Evolutionary conservation across 331 rosid genomes (phyloP).

Genomic region (Phaseolus coccineus): DNA sequence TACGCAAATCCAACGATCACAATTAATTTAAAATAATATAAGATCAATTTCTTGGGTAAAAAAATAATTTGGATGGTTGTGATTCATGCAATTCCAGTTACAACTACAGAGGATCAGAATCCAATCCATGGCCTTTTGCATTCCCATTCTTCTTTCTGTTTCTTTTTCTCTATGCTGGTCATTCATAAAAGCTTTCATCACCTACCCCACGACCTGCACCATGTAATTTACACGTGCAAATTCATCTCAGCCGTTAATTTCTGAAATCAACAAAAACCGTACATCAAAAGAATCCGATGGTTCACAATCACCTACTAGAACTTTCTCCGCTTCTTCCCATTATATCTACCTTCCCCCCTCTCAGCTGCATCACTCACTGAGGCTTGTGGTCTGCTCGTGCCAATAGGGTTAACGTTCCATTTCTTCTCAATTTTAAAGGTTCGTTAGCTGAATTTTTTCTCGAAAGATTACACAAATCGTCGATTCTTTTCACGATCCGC

Average conservation of each 20-base stretch:
- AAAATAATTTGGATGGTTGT: background rate
- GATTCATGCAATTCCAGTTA: background rate
- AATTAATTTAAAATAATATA: no score
- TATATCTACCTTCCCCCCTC: conserved; percentile 45
- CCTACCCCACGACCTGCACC: conserved; percentile 48
- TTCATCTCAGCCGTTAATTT: conserved; percentile 46
- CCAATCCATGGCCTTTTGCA: background rate
- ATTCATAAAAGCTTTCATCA: conserved; percentile 28
- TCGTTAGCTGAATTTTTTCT: background rate
- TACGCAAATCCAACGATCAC: background rate
- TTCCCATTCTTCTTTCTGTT: background rate
- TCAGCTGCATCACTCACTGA: background rate
- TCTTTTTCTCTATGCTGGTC: background rate
- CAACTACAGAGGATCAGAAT: no score
- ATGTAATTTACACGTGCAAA: conserved; percentile 19
- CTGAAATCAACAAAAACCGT: background rate
- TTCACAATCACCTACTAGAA: conserved; percentile 53
- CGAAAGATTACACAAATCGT: background rate
- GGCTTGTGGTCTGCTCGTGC: conserved; percentile 80
- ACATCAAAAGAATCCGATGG: conserved; percentile 56
- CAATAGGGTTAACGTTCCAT: conserved; percentile 49
- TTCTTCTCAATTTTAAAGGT: conserved; percentile 50
- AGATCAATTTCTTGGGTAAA: no score
- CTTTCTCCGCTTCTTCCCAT: conserved; percentile 50
- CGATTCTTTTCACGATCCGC: background rate